Evolutionary conservation across 768 basidiomycete genomes (phyloP), one percentile per base, ranked within the genome.

Genomic region (Infundibulicybe gibba): DNA sequence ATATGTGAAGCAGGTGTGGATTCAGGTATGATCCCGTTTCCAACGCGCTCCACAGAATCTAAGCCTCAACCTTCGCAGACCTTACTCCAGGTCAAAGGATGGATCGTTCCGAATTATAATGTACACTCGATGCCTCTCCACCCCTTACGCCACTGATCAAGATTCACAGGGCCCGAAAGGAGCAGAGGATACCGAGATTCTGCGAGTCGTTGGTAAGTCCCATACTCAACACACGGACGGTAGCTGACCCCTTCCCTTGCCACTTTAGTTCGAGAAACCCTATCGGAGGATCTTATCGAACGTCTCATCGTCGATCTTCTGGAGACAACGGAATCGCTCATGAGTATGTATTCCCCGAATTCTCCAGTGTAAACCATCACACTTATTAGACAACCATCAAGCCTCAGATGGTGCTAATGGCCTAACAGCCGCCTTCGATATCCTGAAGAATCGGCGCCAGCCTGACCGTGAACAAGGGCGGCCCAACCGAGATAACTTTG

Each of bases 41-140:
- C n/a, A 10, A 9, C 15, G 17, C 56, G 51, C 54, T 59, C 12
- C 13, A 5, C 31, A 13, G 32, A 5, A 16, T 33, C 40, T 19
- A 38, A 10, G 3, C 6, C 35, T 38, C 35, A 38, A 3, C 35
- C 17, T 4, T 19, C 19, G 8, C 51, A 77, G 67, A 63, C 64
- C 21, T 58, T 79, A 54, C 57, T 80, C 17, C 64, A 73, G 40
- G 65, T 63, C 8, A 79, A 78, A 52, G 77, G 79, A 2, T 83
- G 81, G 81, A 81, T 83, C 45, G 77, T 81, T 1, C 79, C 80
- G 8, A 80, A 81, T 58, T 82, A 83, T 54, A 66, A 68, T 35
- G 72, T 69, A 47, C n/a, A 59, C 53, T 32, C 15, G 32, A 17
- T n/a, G n/a, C n/a, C 3, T 16, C 10, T 42, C 16, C 15, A 1